These are phyloP conservation scores for Penicillium crystallinum DNA, from an alignment of 495 filamentous ascomycete species.

Conservation along the genomic window DNA sequence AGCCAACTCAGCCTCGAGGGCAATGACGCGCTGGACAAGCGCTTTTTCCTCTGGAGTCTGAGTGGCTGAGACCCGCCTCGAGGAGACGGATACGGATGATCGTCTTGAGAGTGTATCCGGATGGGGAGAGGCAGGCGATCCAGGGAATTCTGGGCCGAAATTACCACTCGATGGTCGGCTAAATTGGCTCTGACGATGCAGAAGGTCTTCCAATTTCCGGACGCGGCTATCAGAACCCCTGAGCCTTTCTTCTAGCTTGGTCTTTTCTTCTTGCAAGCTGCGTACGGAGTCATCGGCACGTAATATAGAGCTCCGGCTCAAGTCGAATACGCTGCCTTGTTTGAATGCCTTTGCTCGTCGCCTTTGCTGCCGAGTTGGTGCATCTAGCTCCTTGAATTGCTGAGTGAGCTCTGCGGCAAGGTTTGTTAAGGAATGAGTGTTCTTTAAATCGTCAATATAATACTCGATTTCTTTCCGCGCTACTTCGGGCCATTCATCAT, in stretches of 20 bases:
- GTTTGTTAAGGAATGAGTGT: conserved; percentile 37
- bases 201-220: conserved; percentile 83
- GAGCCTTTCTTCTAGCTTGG: conserved; percentile 70
- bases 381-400: conserved; percentile 56
- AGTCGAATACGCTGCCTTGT: conserved; percentile 87
- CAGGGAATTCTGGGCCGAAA: conserved; percentile 51
- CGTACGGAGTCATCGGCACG: conserved; percentile 75
- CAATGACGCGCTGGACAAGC: conserved; percentile 63
- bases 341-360: conserved; percentile 90
- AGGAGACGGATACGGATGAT: conserved; percentile 62
- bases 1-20: conserved; percentile 73
- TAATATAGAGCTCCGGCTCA: conserved; percentile 72
- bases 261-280: conserved; percentile 70
- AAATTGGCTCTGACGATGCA: conserved; percentile 78
- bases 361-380: conserved; percentile 67
- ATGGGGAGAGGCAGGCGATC: conserved; percentile 47
- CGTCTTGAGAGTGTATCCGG: conserved; percentile 54
- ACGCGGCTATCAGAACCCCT: conserved; percentile 88
- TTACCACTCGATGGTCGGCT: conserved; percentile 65
- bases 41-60: conserved; percentile 60
- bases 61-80: conserved; percentile 61
- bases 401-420: conserved; percentile 58
- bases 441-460: conserved; percentile 48
- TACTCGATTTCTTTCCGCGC: conserved; percentile 51
- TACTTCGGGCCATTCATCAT: conserved; percentile 68